Evolutionary conservation across 352 stramenopile genomes (phyloP), one percentile per base, ranked within the genome.

Genomic region (Phytopythium ostracodes): DNA sequence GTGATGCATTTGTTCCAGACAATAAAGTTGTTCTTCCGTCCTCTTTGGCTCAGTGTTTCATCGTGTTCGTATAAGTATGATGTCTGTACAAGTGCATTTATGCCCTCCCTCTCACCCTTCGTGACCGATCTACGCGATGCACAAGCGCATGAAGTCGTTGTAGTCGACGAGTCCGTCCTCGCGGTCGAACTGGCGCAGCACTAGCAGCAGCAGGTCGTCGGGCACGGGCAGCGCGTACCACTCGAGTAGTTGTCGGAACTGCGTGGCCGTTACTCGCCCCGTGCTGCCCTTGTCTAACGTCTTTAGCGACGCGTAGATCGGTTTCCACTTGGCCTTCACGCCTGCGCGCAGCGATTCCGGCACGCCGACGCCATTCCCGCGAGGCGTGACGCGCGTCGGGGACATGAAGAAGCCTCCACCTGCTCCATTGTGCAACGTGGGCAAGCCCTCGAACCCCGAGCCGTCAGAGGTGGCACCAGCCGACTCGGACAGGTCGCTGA

Each of bases 181-280:
- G 43, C 72, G 68, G 60, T 91, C 82, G 33, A 89, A 91, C 10
- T 73, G 72, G 53, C 80, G 80, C n/a, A 91, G 74, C 15, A 91
- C 54, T 20, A 68, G 56, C 36, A 87, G 62, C n/a, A 88, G 81
- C 35, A 64, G 59, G 27, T 85, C 67, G 61, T 92, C 78, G 20
- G 60, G 72, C 33, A 92, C 44, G 2, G 72, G 43, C 15, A 92
- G 64, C 27, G 75, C 69, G 60, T 88, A 90, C 82, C 82, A 90
- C 59, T 87, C 78, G 53, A 92, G 73, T n/a, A 92, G 51, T 46
- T 90, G 80, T 11, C 82, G 80, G 51, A 92, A 89, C 57, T 92
- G 80, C 11, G 76, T 65, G 3, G 71, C 65, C 63, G 76, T 89
- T 14, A 89, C 72, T 7, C 78, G 77, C 0, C 79, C 77, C 0